Percentiles rank a stretch among this genome's conserved stretches.
phyloP scores from a whole-genome alignment of 2,329 filamentous ascomycete species.

The Emericellopsis atlantica region DNA sequence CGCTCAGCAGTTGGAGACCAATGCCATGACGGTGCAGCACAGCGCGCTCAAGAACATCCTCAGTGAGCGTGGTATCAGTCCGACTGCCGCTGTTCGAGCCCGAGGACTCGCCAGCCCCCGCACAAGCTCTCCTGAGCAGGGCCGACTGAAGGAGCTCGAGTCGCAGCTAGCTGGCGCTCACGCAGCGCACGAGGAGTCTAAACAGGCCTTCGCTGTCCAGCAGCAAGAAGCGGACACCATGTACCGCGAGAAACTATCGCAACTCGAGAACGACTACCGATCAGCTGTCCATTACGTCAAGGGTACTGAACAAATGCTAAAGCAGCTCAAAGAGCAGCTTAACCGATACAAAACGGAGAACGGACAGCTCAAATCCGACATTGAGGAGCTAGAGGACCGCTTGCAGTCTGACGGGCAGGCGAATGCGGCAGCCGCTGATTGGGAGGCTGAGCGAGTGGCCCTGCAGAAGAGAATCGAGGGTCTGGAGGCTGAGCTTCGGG shows the following conservation, averaged over 20 bases:
- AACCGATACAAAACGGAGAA: slow-evolving; percentile 84
- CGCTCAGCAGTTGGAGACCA: slow-evolving; percentile 83
- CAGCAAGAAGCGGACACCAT: slow-evolving; percentile 78
- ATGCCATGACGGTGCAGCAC: slow-evolving; percentile 84
- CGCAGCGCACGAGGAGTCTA: slow-evolving; percentile 77
- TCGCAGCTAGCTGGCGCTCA: slow-evolving; percentile 68
- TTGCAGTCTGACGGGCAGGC: slow-evolving; percentile 20
- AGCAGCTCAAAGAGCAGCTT: slow-evolving; percentile 97
- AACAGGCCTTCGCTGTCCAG: slow-evolving; percentile 61
- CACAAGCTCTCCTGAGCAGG: slow-evolving; percentile 68
- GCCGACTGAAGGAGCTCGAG: slow-evolving; percentile 73
- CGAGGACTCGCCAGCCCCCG: slow-evolving; percentile 57
- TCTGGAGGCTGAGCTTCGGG: slow-evolving; percentile 56
- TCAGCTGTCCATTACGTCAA: slow-evolving; percentile 97
- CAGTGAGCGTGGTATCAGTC: slow-evolving; percentile 75
- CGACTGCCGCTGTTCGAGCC: slow-evolving; percentile 57
- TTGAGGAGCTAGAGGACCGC: slow-evolving; percentile 54
- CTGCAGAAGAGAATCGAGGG: slow-evolving; percentile 57
- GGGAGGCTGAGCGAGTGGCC: slow-evolving; percentile 60
- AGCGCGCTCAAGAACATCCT: slow-evolving; percentile 88
- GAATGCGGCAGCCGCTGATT: slow-evolving; percentile 40
- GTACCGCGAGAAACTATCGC: slow-evolving; percentile 85
- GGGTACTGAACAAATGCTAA: slow-evolving; percentile 97
- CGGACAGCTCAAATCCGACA: slow-evolving; percentile 65
- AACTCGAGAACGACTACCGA: slow-evolving; percentile 94